Base-by-base conservation (phyloP, 2,329 filamentous ascomycete species). In the Zalaria sp. region DNA sequence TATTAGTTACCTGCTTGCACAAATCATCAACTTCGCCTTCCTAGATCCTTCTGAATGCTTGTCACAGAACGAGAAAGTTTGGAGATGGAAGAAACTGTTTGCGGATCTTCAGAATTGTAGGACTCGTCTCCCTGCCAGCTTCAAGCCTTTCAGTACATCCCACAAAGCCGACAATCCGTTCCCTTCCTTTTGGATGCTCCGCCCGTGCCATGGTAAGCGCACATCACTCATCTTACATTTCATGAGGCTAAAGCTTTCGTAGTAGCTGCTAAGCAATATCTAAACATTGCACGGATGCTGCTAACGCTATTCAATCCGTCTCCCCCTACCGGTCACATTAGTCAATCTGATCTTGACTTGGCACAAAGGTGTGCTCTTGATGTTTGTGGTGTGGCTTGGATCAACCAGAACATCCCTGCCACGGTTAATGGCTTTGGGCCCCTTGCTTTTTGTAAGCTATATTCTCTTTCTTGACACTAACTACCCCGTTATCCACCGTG, bases 1-100 rank as follows among this genome's bases (percentile, higher is more conserved):
- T 0, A 55, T 67, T 2, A 65, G 64, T 0, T 52, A 68, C 3
- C 51, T 69, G 1, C 53, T 72, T 0, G 68, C 65, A 0, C 60
- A 55, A 4, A 53, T 65, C 5, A 62, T 71, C 38, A 72, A 71
- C 40, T 47, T 50, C 1, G 18, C 54, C 53, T 5, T 63, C 68
- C 34, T 43, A 8, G 8, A 5, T 5, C 10, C 27, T 26, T 10
- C 6, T 18, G 7, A 29, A n/a, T 5, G 25, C 26, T 3, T 4
- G n/a, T 3, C 5, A 18, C 2, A 11, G 27, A 3, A 9, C 11
- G 10, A 10, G 7, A 7, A 18, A n/a, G 11, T 25, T n/a, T 8
- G 8, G 25, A 9, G 11, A 7, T 36, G 35, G 35, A 8, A 8
- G 7, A 7, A 8, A 10, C 11, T 36, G 7, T 18, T 7, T 4